phyloP scores from a whole-genome alignment of 129 eudicot species.

The Helianthus tuberosus region DNA sequence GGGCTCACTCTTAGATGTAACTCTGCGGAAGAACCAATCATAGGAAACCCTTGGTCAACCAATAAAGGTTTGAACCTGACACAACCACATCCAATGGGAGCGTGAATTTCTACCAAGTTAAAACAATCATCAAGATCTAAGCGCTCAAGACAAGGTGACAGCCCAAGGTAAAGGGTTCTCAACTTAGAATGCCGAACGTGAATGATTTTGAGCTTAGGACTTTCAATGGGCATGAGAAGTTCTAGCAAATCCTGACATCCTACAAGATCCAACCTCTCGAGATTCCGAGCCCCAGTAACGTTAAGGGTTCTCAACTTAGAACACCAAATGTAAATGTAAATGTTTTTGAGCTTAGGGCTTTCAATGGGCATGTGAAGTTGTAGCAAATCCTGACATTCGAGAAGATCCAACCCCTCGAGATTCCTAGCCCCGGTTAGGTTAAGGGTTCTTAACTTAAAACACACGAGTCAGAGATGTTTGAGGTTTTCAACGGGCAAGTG shows the following conservation, averaged over 20 bases:
- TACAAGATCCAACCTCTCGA: no score
- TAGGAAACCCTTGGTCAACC: background rate
- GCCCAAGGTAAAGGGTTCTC: no score
- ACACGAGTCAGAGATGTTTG: background rate
- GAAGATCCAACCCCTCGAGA: background rate
- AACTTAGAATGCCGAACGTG: no score
- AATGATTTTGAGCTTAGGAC: no score
- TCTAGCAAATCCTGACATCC: no score
- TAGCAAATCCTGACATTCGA: background rate
- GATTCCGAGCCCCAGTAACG: no score
- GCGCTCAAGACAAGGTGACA: conserved; percentile 13
- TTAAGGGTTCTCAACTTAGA: no score
- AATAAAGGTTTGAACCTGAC: background rate
- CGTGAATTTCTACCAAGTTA: conserved; percentile 7
- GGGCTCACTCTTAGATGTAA: background rate
- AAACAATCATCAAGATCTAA: conserved; percentile 4
- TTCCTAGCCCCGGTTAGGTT: background rate
- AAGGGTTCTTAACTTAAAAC: background rate
- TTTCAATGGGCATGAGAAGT: no score
- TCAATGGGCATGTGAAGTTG: background rate
- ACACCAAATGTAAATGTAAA: background rate
- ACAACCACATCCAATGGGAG: background rate
- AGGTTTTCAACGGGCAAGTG: background rate
- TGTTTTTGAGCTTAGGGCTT: background rate
- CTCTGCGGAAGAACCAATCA: background rate